Percentiles rank a stretch among this genome's conserved stretches.
Evolutionary conservation across 768 basidiomycete genomes (phyloP).

Genomic region (Lactarius trivialis): DNA sequence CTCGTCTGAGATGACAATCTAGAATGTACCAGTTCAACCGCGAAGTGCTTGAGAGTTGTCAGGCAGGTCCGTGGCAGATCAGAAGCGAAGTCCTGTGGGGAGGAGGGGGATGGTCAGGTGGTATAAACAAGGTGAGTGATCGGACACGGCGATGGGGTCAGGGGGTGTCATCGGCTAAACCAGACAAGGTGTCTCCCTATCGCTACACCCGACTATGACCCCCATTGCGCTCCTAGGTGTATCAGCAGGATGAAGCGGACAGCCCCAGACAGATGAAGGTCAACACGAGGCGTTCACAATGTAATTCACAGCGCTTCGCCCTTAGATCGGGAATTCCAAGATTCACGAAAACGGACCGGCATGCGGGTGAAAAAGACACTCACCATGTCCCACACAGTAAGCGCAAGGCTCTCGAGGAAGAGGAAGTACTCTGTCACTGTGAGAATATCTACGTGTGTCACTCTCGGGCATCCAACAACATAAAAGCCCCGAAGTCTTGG

Average conservation of each 20-base stretch:
- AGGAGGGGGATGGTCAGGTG: constrained; percentile 35
- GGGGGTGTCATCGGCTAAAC: constrained; percentile 2
- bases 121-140: constrained; percentile 26
- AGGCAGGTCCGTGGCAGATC: constrained; percentile 32
- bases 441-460: constrained; percentile 48
- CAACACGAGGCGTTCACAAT: not conserved
- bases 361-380: constrained; percentile 24
- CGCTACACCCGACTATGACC: not conserved
- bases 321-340: not conserved
- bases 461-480: constrained; percentile 50
- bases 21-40: constrained; percentile 43
- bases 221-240: not conserved
- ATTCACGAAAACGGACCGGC: constrained; percentile 1
- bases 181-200: not conserved
- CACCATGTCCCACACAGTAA: constrained; percentile 56
- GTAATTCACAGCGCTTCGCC: not conserved
- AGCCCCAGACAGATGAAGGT: not conserved
- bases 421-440: constrained; percentile 43
- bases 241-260: not conserved
- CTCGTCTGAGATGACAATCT: constrained; percentile 23
- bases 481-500: constrained; percentile 53
- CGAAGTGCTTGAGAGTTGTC: constrained; percentile 42
- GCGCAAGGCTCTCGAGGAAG: constrained; percentile 50
- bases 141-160: constrained; percentile 4
- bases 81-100: constrained; percentile 20